Base-by-base conservation (phyloP, 2,329 filamentous ascomycete species). In the Penicillium sp. region DNA sequence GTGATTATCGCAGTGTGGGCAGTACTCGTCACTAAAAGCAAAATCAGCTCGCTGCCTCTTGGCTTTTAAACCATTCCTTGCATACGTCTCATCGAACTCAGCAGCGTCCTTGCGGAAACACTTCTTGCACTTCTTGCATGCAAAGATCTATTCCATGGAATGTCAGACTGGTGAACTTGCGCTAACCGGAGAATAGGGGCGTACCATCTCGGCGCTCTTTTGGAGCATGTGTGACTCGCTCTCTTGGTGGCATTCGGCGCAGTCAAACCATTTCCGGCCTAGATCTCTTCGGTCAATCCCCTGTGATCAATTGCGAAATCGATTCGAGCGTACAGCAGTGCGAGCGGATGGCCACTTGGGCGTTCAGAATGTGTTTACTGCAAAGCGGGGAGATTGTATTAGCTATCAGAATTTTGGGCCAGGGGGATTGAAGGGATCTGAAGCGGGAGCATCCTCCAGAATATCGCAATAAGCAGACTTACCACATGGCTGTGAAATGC, bases 251-350 rank as follows among this genome's bases (percentile, higher is more conserved):
- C 94, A 99, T 74, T 97, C 89, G 62, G 90, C 89, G 77, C 94
- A 99, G 80, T 99, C 94, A 79, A 97, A 99, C 95, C 95, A 99
- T 81, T 96, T 97, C 59, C 86, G 85, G 81, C 90, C 90, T 93
- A 67, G 35, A 42, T 29, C 38, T 47, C 38, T 53, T 50, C 4
- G 18, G 53, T 64, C 24, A 58, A 50, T 44, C 5, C n/a, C 32
- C 29, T 42, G 42, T 44, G 18, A 48, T 29, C n/a, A 20, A 34
- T 49, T 53, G 38, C 20, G 47, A 47, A 10, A 18, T 52, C 20
- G 44, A 24, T 18, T 37, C 5, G 34, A 22, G 57, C 86, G 68
- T 84, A 93, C 94, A 99, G 82, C 94, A 99, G 61, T 92, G 90
- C 55, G 92, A 94, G 68, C 94, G 90, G 78, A 99, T 95, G 56